These are phyloP conservation scores for Hypoxylon lienhwacheense DNA, from an alignment of 495 filamentous ascomycete genomes.

Conservation along the genomic window DNA sequence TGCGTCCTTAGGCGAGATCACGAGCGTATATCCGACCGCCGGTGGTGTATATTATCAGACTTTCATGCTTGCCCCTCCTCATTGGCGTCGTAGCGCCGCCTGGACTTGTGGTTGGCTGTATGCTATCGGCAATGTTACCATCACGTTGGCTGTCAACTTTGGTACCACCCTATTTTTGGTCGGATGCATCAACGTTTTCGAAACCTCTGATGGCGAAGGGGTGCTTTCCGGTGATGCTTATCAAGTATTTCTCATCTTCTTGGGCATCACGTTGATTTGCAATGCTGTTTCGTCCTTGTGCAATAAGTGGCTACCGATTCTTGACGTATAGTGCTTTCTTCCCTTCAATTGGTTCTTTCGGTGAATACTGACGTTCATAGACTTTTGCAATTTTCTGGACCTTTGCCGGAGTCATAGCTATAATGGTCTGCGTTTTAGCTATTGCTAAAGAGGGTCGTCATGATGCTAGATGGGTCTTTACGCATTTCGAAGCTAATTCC, in stretches of 20 bases:
- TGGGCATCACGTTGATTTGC: conserved; percentile 58
- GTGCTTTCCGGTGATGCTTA: conserved; percentile 52
- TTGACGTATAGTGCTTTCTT: conserved; percentile 49
- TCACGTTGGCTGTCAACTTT: conserved; percentile 70
- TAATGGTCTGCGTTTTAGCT: conserved; percentile 47
- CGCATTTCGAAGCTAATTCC: conserved; percentile 50
- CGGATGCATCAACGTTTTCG: conserved; percentile 58
- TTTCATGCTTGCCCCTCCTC: conserved; percentile 53
- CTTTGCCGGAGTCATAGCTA: conserved; percentile 51
- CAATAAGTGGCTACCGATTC: conserved; percentile 58
- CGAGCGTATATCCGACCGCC: conserved; percentile 58
- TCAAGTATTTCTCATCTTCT: conserved; percentile 63
- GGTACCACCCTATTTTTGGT: conserved; percentile 60
- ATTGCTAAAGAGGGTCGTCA: conserved; percentile 50
- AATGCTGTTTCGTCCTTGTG: conserved; percentile 59
- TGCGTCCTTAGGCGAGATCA: conserved; percentile 58
- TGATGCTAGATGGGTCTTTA: conserved; percentile 46
- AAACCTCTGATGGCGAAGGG: conserved; percentile 40
- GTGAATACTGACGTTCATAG: conserved; percentile 28
- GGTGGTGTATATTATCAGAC: conserved; percentile 61
- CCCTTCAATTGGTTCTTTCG: background rate
- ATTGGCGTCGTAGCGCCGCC: conserved; percentile 51
- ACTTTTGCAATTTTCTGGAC: conserved; percentile 57
- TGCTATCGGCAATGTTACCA: conserved; percentile 69
- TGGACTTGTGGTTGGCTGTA: conserved; percentile 71